Evolutionary conservation across 169 alveolate species (phyloP), one percentile per base, ranked within the genome.

Genomic region (Eimeria acervulina): DNA sequence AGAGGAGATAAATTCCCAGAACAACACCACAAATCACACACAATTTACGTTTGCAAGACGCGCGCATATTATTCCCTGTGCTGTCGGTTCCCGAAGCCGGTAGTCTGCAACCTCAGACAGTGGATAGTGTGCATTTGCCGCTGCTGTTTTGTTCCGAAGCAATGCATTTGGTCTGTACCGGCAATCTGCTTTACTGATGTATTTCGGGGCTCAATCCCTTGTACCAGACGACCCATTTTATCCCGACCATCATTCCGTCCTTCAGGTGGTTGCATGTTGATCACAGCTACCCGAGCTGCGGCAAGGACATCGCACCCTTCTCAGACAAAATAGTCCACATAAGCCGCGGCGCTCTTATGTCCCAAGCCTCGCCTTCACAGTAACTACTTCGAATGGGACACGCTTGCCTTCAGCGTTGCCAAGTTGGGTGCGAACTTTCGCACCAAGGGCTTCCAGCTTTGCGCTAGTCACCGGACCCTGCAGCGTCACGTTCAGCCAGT

Each of bases 361-460:
- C 52, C 83, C 31, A 17, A 72, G 33, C 83, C 52, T 72, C 31
- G 15, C 31, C 31, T 36, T 36, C 51, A 72, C 21, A 31, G 13
- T 68, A 72, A 47, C 66, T 42, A 1, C 40, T 44, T 80, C 26
- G 42, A 15, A 80, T 44, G 12, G 28, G 52, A 13, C 61, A 19
- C 44, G 66, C 93, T 83, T 83, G 40, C 93, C 93, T 59, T 61
- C 81, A 38, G 78, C 47, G 59, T 2, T 61, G 59, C 93, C 81
- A 23, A 87, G 93, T 38, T 55, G 83, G 61, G 81, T 23, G 51
- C 52, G 42, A 55, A 87, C n/a, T 38, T 87, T 83, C n/a, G 83
- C 42, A n/a, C 81, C 3, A 33, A 87, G 38, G 5, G 93, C 93
- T 12, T 55, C 93, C 80, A 6, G 47, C 47, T 17, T n/a, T 59